A percentile compares a stretch with the other conserved stretches of the same genome.
Evolutionary conservation across 257 asterid species (phyloP).

Genomic region (Solanum neorickii): DNA sequence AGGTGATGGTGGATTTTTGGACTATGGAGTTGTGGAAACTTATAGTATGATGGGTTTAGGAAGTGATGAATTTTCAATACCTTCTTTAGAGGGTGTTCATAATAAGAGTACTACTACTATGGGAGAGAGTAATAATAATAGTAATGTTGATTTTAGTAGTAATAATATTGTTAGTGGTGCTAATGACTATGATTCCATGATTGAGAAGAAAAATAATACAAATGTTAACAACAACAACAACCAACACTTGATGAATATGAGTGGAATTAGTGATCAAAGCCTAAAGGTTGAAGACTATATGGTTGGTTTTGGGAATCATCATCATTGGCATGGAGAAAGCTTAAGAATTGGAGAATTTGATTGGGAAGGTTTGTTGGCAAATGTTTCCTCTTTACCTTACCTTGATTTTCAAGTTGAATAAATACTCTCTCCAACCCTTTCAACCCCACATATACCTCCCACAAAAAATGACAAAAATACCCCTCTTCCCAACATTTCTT

Average conservation of each 20-base stretch:
- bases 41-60: conserved; percentile 38
- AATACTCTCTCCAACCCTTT: conserved; percentile 1
- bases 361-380: conserved; percentile 98
- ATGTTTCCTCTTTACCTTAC: conserved; percentile 76
- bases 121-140: conserved; percentile 13
- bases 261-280: conserved; percentile 6
- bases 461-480: neutral
- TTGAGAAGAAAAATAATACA: conserved; percentile 11
- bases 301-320: conserved; percentile 53
- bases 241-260: neutral
- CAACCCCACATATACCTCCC: neutral
- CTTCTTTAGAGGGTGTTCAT: conserved; percentile 32
- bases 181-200: conserved; percentile 10
- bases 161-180: conserved; percentile 21
- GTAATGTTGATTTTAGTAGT: conserved; percentile 8
- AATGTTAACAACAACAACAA: conserved; percentile 5
- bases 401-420: conserved; percentile 66
- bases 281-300: conserved; percentile 40
- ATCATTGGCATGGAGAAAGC: conserved; percentile 72
- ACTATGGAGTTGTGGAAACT: conserved; percentile 37
- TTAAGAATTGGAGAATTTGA: conserved; percentile 75
- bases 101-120: conserved; percentile 7
- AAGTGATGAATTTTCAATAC: conserved; percentile 48
- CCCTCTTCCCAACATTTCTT: neutral
- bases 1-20: conserved; percentile 10